Evolutionary conservation across 352 stramenopile genomes (phyloP), one percentile per base, ranked within the genome.

Genomic region (Chrysophaeum taylorii): DNA sequence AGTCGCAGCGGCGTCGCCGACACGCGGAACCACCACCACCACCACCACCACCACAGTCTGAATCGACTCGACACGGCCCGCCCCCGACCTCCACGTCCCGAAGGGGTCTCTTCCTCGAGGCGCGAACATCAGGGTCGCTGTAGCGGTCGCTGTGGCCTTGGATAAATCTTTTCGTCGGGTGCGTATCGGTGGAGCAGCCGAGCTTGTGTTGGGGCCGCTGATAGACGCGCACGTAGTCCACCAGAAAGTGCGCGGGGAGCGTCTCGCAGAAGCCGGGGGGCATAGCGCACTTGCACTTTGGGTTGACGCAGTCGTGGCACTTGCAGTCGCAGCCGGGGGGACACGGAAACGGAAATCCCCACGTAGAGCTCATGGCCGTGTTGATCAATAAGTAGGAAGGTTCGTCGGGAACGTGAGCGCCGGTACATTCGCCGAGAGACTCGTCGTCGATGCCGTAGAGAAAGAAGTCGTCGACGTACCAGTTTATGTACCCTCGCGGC

Each of bases 341-440:
- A 72, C 78, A 86, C 14, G 81, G 79, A 25, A 70, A 69, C 15
- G 82, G 81, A 64, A 88, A 73, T 16, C 83, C 89, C 92, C 92
- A 97, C 69, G 86, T 75, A 25, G 79, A 78, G 23, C 87, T 93
- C 36, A 97, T 73, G 0, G 92, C 92, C 31, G 93, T 92, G 79
- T 96, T 97, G 61, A 97, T 76, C 67, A 97, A 84, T 70, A 97
- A 79, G 78, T 96, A 96, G 79, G 89, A 91, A 9, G 92, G 90
- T 73, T 97, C 92, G 45, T 90, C 78, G 38, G 81, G 85, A 71
- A 90, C 85, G 69, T 84, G 76, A 4, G 78, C 69, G 25, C 84
- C 84, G 67, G 67, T 72, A 33, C 71, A 25, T 4, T 29, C 61
- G 33, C 53, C 53, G 14, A 80, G 43, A 1, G 48, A 54, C 23